Evolutionary conservation across 2,329 filamentous ascomycete species (phyloP).

Genomic region (Aspergillus jensenii): DNA sequence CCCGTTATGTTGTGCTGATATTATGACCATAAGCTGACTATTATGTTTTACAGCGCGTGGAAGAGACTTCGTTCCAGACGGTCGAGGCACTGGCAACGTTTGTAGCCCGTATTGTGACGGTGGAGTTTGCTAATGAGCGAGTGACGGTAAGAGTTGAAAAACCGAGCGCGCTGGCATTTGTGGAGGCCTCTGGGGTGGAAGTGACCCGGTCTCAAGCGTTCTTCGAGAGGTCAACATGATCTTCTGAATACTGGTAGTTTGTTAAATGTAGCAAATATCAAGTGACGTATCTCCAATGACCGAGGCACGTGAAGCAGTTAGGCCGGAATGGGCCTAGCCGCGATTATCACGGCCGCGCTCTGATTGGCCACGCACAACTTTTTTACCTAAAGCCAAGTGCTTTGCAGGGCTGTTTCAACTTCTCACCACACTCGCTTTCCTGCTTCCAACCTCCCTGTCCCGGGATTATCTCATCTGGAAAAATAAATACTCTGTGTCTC

Average conservation of each 20-base stretch:
- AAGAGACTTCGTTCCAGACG: slow-evolving; percentile 50
- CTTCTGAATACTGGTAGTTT: not conserved
- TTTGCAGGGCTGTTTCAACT: not conserved
- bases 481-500: not conserved
- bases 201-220: slow-evolving; percentile 48
- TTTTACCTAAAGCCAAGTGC: slow-evolving; percentile 4
- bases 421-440: slow-evolving; percentile 5
- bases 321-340: slow-evolving; percentile 8
- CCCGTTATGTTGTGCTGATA: not conserved
- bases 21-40: slow-evolving; percentile 13
- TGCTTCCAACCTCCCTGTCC: slow-evolving; percentile 3
- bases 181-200: slow-evolving; percentile 49
- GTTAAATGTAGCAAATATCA: not conserved
- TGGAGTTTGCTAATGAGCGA: slow-evolving; percentile 45
- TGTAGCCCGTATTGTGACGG: slow-evolving; percentile 47
- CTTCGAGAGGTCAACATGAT: slow-evolving; percentile 30
- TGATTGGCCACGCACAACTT: slow-evolving; percentile 17
- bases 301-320: slow-evolving; percentile 18
- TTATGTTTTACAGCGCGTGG: slow-evolving; percentile 38
- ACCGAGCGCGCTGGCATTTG: slow-evolving; percentile 51
- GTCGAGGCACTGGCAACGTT: slow-evolving; percentile 53
- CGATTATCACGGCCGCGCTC: slow-evolving; percentile 16
- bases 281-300: slow-evolving; percentile 17
- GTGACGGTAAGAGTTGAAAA: slow-evolving; percentile 52
- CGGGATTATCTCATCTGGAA: slow-evolving; percentile 7